phyloP scores from a whole-genome alignment of 2,329 filamentous ascomycete species.

The Exophiala oligosperma region DNA sequence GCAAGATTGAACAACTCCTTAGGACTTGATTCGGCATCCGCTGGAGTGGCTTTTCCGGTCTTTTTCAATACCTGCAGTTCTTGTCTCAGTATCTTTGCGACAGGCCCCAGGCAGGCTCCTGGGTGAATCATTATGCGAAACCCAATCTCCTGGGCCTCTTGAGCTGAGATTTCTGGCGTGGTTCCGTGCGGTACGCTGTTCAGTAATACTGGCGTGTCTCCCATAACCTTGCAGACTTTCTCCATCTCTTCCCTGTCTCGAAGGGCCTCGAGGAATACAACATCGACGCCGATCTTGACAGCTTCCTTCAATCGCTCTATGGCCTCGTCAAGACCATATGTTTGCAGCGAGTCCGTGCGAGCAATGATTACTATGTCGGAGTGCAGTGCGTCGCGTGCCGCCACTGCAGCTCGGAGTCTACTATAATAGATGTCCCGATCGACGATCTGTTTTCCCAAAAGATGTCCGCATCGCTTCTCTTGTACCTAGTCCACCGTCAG shows the following conservation, averaged over 20 bases:
- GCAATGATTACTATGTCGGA: conserved; percentile 48
- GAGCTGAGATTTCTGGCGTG: conserved; percentile 40
- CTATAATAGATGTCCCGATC: conserved; percentile 36
- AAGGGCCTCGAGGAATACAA: conserved; percentile 45
- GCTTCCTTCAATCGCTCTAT: conserved; percentile 41
- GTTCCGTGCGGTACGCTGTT: conserved; percentile 48
- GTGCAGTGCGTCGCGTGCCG: conserved; percentile 37
- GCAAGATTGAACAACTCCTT: conserved; percentile 46
- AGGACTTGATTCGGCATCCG: conserved; percentile 34
- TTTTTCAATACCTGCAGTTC: conserved; percentile 40
- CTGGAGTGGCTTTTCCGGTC: conserved; percentile 34
- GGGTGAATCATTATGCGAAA: conserved; percentile 47
- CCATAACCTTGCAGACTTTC: conserved; percentile 38
- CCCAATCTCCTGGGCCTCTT: conserved; percentile 41
- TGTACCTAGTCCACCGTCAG: conserved; percentile 34
- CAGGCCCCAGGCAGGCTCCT: conserved; percentile 41
- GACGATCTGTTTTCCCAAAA: conserved; percentile 42
- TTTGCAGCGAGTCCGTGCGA: conserved; percentile 40
- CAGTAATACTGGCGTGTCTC: conserved; percentile 42
- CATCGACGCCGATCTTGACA: conserved; percentile 42
- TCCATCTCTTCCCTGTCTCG: conserved; percentile 40
- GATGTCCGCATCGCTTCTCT: conserved; percentile 44
- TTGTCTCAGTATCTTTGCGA: conserved; percentile 38
- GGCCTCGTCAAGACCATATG: conserved; percentile 42
- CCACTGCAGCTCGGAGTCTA: conserved; percentile 41